phyloP scores from a whole-genome alignment of 148 eudicot species.

The Rhododendron kiyosumense region DNA sequence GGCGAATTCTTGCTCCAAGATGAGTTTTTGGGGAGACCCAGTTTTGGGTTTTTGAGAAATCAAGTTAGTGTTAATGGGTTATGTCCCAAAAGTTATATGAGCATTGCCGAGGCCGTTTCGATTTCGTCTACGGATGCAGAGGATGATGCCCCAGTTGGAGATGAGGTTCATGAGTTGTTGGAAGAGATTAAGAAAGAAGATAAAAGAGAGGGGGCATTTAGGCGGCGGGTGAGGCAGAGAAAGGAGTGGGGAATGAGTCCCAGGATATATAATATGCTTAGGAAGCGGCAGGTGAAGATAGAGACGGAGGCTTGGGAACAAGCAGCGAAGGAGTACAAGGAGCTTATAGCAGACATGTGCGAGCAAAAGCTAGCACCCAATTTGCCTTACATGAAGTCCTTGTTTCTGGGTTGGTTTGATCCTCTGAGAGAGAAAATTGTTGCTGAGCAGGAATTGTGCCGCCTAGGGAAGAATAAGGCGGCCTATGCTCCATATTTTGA shows the following conservation, averaged over 20 bases:
- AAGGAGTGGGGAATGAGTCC: conserved; percentile 33
- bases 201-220: conserved; percentile 14
- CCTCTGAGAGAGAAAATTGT: conserved; percentile 65
- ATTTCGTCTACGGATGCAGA: conserved; percentile 36
- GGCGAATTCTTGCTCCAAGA: conserved; percentile 26
- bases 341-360: conserved; percentile 84
- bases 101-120: conserved; percentile 62
- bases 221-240: conserved; percentile 9
- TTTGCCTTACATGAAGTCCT: conserved; percentile 84
- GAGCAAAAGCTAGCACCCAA: conserved; percentile 81
- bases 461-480: conserved; percentile 50
- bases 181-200: conserved; percentile 59
- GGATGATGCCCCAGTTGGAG: conserved; percentile 43
- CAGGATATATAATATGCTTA: conserved; percentile 46
- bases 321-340: conserved; percentile 78
- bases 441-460: conserved; percentile 60
- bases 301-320: conserved; percentile 94
- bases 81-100: conserved; percentile 50
- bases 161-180: conserved; percentile 62
- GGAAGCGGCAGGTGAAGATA: conserved; percentile 68
- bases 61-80: conserved; percentile 26
- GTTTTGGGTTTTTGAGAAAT: conserved; percentile 21
- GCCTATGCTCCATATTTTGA: conserved; percentile 66
- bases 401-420: conserved; percentile 97
- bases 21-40: conserved; percentile 24